phyloP scores from a whole-genome alignment of 192 early-diverging fungal genomes.

The Haplosporangium gracile region DNA sequence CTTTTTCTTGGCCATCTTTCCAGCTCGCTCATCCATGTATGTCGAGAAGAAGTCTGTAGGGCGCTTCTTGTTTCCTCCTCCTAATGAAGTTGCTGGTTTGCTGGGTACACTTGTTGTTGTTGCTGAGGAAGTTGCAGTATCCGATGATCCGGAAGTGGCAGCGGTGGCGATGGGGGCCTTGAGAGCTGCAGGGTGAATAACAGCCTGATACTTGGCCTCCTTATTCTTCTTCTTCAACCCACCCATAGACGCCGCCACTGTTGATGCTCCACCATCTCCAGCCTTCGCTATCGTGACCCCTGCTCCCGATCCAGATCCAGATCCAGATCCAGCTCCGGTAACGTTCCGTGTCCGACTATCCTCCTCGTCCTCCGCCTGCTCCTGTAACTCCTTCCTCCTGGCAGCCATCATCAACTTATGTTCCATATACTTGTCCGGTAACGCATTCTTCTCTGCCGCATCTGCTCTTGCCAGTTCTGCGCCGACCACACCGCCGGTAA shows the following conservation, averaged over 20 bases:
- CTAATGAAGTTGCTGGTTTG: not conserved
- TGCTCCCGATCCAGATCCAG: not conserved
- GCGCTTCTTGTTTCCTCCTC: slow-evolving; percentile 17
- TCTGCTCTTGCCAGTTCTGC: slow-evolving; percentile 28
- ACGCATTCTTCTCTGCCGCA: slow-evolving; percentile 37
- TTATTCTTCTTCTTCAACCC: slow-evolving; percentile 13
- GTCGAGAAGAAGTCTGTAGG: slow-evolving; percentile 63
- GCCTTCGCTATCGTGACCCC: not conserved
- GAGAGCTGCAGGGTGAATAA: slow-evolving; percentile 33
- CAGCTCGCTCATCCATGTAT: slow-evolving; percentile 62
- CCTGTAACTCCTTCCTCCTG: slow-evolving; percentile 46
- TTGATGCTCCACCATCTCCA: not conserved
- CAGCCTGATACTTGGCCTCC: slow-evolving; percentile 29
- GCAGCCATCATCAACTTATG: slow-evolving; percentile 56
- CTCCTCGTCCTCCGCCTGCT: slow-evolving; percentile 36
- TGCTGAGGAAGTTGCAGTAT: not conserved
- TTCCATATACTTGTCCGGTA: slow-evolving; percentile 57
- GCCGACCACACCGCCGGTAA: slow-evolving; percentile 36
- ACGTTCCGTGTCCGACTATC: slow-evolving; percentile 51
- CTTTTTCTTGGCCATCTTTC: slow-evolving; percentile 64
- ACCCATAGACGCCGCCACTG: not conserved
- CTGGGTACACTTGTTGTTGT: no score
- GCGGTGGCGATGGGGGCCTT: not conserved
- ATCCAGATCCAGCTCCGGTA: slow-evolving; percentile 5
- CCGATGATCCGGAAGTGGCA: not conserved